phyloP scores from a whole-genome alignment of 495 filamentous ascomycete genomes.

The Acidiella bohemica region DNA sequence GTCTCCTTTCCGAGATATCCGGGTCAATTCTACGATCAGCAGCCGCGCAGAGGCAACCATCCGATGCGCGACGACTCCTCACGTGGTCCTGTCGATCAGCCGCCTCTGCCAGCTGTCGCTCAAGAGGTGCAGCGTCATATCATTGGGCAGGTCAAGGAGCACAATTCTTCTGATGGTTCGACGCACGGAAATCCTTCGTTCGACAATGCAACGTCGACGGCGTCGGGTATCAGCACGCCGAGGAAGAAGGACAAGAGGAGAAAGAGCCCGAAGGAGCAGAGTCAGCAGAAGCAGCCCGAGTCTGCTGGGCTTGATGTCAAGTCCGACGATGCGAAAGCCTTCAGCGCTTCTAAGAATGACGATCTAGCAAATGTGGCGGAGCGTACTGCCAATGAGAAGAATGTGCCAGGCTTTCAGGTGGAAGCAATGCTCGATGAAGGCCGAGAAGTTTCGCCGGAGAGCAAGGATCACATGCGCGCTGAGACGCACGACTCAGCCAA shows the following conservation, averaged over 20 bases:
- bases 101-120: background rate
- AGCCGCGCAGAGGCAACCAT: background rate
- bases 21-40: background rate
- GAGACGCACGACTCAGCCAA: too few relatives aligned
- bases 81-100: background rate
- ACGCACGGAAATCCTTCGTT: too few relatives aligned
- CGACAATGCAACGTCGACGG: background rate
- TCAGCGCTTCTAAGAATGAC: constrained; percentile 11
- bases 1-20: background rate
- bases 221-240: background rate
- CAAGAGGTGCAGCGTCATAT: background rate
- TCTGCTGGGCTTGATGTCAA: too few relatives aligned
- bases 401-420: background rate
- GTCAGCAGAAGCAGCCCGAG: background rate
- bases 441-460: too few relatives aligned
- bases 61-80: background rate
- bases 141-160: background rate
- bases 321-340: constrained; percentile 4
- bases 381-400: constrained; percentile 3
- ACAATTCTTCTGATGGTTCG: background rate
- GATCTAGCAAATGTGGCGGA: constrained; percentile 4
- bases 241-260: background rate
- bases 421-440: too few relatives aligned
- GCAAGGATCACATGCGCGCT: too few relatives aligned
- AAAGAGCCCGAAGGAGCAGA: background rate